Conservation (phyloP, 306 rosid genomes). For the Alnus rubra region DNA sequence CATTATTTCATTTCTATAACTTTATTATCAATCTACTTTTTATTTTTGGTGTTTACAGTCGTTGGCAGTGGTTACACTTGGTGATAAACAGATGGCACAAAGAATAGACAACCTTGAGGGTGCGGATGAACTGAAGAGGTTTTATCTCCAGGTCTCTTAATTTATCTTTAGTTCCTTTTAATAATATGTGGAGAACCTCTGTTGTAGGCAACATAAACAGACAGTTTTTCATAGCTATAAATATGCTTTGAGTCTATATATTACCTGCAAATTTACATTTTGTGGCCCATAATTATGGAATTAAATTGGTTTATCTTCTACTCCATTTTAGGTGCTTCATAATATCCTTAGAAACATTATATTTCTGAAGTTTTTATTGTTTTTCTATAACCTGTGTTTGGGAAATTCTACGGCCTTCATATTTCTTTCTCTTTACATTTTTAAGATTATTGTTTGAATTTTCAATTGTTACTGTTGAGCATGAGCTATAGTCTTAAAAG, state of each 20-base stretch:
- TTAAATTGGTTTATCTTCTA: background rate
- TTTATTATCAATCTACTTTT: slow-evolving; percentile 1
- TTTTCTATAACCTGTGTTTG: background rate
- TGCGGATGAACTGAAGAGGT: slow-evolving; percentile 80
- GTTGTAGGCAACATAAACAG: slow-evolving; percentile 3
- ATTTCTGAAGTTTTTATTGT: background rate
- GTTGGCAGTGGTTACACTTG: slow-evolving; percentile 88
- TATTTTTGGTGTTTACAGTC: slow-evolving; percentile 55
- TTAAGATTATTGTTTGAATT: background rate
- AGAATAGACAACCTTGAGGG: slow-evolving; percentile 83
- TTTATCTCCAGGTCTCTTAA: slow-evolving; percentile 85
- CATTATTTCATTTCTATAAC: background rate
- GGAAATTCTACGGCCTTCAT: background rate
- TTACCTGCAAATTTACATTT: background rate
- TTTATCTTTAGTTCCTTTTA: slow-evolving; percentile 24
- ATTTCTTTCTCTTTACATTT: background rate
- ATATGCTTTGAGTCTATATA: background rate
- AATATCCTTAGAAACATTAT: background rate
- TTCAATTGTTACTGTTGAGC: background rate
- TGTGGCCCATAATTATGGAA: background rate
- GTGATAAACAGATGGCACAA: slow-evolving; percentile 97
- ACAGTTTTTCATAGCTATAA: background rate
- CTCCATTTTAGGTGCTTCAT: background rate
- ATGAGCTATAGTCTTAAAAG: background rate
- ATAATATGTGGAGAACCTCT: slow-evolving; percentile 6